These are phyloP conservation scores for Cercophora scortea DNA, from an alignment of 495 filamentous ascomycete genomes.

Conservation along the genomic window DNA sequence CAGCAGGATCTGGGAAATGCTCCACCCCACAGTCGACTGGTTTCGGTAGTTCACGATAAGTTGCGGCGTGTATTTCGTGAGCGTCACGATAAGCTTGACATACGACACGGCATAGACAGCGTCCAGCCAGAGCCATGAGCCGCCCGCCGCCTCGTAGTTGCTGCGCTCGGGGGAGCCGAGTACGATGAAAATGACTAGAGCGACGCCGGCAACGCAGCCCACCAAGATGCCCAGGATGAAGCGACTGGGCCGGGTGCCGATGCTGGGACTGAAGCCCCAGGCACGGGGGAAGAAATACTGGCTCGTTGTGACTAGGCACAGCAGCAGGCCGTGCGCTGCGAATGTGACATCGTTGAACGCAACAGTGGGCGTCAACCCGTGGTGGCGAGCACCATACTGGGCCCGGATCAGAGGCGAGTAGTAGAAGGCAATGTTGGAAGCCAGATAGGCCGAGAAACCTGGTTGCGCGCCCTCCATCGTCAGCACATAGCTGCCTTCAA, in stretches of 20 bases:
- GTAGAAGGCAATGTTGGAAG: constrained; percentile 65
- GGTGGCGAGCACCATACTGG: constrained; percentile 79
- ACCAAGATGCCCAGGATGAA: constrained; percentile 58
- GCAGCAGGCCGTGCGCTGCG: constrained; percentile 62
- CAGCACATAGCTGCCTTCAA: no score
- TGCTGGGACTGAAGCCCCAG: constrained; percentile 67
- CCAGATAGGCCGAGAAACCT: constrained; percentile 72
- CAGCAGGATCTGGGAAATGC: constrained; percentile 75
- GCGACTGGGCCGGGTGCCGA: constrained; percentile 47
- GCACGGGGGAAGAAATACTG: constrained; percentile 64
- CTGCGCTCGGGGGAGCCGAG: constrained; percentile 46
- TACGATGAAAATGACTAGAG: constrained; percentile 48
- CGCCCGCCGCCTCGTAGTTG: constrained; percentile 8
- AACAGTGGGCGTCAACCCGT: constrained; percentile 68
- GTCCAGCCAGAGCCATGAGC: constrained; percentile 39
- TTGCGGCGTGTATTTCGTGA: constrained; percentile 91
- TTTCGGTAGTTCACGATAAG: constrained; percentile 73
- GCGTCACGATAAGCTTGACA: constrained; percentile 78
- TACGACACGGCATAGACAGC: constrained; percentile 71
- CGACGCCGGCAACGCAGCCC: constrained; percentile 54
- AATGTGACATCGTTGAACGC: constrained; percentile 87
- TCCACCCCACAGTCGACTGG: constrained; percentile 80
- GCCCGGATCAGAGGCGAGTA: constrained; percentile 67
- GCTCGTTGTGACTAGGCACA: constrained; percentile 58
- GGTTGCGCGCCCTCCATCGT: not conserved